Base-by-base conservation (phyloP, 2,329 filamentous ascomycete genomes). In the Pseudocercospora pini-densiflorae region DNA sequence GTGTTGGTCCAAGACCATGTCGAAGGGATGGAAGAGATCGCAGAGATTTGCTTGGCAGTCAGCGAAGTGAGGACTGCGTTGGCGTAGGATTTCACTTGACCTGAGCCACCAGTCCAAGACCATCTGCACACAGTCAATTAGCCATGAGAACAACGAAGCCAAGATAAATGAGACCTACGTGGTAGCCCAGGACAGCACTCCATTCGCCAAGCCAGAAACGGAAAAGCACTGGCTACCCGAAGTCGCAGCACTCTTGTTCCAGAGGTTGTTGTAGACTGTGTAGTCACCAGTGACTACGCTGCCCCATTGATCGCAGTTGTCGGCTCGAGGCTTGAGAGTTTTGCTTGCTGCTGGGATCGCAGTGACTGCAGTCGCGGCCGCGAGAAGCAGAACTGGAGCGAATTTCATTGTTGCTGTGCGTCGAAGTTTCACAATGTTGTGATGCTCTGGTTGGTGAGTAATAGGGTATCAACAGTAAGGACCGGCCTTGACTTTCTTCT, bases 1-100 rank as follows among this genome's bases (percentile, higher is more conserved):
- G 80, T 81, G 77, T 88, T 88, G 36, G 66, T 75, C 82, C 82
- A 86, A 19, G 77, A 72, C 81, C 81, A 85, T 24, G 75, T 78
- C 4, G 83, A 79, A 23, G 79, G 73, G 43, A 86, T 78, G 40
- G 79, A 81, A 7, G 31, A 47, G 53, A 71, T 64, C 27, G 70
- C 66, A 12, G 74, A 76, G 27, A 82, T 67, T 12, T 76, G 70
- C 14, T 63, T 68, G 33, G 75, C 75, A 24, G 77, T 74, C 21
- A 62, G 54, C n/a, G 74, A 76, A 58, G 43, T 51, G 43, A 79
- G 76, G 1, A 79, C 79, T 55, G 76, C 79, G 68, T 82, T 81
- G 73, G 80, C 75, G 72, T 80, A 83, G 23, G 79, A 81, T 69
- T 83, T 83, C 62, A 82, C 79, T 29, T 77, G 69, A 68, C 70